Evolutionary conservation across 305 asterid genomes (phyloP), one percentile per base, ranked within the genome.

Genomic region (Stenogyne calaminthoides): DNA sequence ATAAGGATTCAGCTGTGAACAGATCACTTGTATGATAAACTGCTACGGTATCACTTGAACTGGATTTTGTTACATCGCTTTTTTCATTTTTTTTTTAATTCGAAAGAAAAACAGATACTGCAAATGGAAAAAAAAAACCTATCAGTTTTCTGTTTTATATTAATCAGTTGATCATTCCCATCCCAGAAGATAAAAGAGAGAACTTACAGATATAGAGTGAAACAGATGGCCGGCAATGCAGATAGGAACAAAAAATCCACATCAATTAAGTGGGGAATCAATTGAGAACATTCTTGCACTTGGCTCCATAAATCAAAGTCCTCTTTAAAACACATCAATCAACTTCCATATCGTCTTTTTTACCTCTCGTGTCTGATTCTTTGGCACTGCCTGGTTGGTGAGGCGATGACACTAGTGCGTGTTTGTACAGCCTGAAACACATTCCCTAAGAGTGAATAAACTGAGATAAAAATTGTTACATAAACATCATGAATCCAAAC

Each of bases 361-460:
- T 76, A 64, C 76, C 78, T 75, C 87, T 81, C 25, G 71, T 66
- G 54, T 78, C 86, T 9, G 82, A 72, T 61, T 81, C 92, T 36
- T 72, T 46, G 46, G 55, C 72, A 19, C 69, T 76, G 70, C 82
- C 87, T 40, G 91, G 71, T 36, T 69, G 76, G 44, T 70, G 71
- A 20, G 88, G 72, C 0, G 85, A 66, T 2, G 80, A 72, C 84
- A 77, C 84, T 74, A 69, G 64, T 80, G 73, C 72, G 40, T 81
- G 85, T 71, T 82, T 88, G 88, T 83, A 88, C 83, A 80, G 78
- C 96, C 98, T 93, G 95, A 82, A 88, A 85, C 34, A 69, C 7
- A 62, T 52, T 76, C 64, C 54, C 9, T 52, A 68, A 44, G 70
- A 42, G 57, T 66, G 46, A 72, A 57, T 67, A 59, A 29, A 49